Percentiles rank a stretch among this genome's conserved stretches.
phyloP scores from a whole-genome alignment of 1,284 basidiomycete genomes.

The Irpex lacteus region DNA sequence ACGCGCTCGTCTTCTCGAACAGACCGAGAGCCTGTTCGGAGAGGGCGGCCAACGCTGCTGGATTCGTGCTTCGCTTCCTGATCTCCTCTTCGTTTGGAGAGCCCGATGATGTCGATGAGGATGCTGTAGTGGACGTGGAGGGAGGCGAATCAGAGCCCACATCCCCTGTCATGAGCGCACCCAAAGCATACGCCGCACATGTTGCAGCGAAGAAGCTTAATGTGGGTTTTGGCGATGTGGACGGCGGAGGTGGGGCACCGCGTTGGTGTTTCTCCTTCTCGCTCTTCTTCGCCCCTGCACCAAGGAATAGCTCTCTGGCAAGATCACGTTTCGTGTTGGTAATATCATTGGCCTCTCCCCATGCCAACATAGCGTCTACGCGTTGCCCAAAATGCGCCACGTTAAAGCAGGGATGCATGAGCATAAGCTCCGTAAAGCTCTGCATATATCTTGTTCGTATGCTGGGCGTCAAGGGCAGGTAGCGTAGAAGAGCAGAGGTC shows the following conservation, averaged over 20 bases:
- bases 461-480: conserved; percentile 38
- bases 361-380: conserved; percentile 43
- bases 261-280: not conserved
- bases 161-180: conserved; percentile 38
- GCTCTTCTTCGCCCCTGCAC: conserved; percentile 12
- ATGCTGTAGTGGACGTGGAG: conserved; percentile 3
- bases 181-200: conserved; percentile 54
- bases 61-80: conserved; percentile 19
- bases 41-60: conserved; percentile 40
- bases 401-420: conserved; percentile 50
- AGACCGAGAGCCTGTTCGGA: conserved; percentile 43
- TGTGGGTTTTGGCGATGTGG: conserved; percentile 34
- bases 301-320: conserved; percentile 34
- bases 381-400: conserved; percentile 46
- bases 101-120: not conserved
- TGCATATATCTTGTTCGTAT: conserved; percentile 36
- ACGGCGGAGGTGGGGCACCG: conserved; percentile 12
- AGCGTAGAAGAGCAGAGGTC: conserved; percentile 35
- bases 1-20: conserved; percentile 39
- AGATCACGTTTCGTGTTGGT: conserved; percentile 25
- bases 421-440: conserved; percentile 42
- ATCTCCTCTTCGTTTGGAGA: conserved; percentile 6
- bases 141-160: conserved; percentile 13
- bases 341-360: conserved; percentile 26
- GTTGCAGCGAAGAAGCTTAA: conserved; percentile 59